Evolutionary conservation across 2,329 filamentous ascomycete species (phyloP), one percentile per base, ranked within the genome.

Genomic region (Colletotrichum filicis): DNA sequence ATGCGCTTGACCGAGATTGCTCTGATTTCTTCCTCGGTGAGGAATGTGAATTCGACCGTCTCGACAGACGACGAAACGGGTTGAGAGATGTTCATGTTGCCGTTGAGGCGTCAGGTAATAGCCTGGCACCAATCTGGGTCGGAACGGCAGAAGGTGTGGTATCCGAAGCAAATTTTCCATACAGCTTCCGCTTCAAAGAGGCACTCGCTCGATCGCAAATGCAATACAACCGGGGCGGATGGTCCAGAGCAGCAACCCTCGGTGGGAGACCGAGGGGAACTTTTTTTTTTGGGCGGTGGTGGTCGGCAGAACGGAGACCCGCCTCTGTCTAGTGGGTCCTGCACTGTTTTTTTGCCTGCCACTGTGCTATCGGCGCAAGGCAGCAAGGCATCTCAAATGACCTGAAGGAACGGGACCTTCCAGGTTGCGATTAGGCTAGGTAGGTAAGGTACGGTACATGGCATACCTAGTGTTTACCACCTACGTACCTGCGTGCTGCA

Each of bases 1-100:
- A 99, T 97, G 83, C 92, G 92, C 87, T 97, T 97, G 77, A 98
- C 97, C 9, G 97, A 99, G 78, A 98, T 91, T 74, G 92, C 90
- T 81, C 92, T 92, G 81, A 99, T 95, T 83, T 99, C 96, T 74
- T 92, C 88, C 64, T 92, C 88, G 24, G 93, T 91, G 77, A 98
- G 91, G 80, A 97, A 94, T 58, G 91, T 92, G 83, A 99, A 99
- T 81, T 97, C 94, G 79, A 99, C 94, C 81, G 92, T 93, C 81
- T 93, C 90, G 79, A 99, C 93, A 80, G 92, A 88, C 79, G 95
- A 97, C 76, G 93, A 89, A 75, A 98, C 90, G 57, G 97, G 95
- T 80, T 95, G 94, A 74, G 93, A 91, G 78, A 93, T 90, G 81
- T 93, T 93, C 91, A 93, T 92, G 76, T 78, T 83, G 77, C 63